Base-by-base conservation (phyloP, 176 grass and related monocot genomes). In the Thalia dealbata region DNA sequence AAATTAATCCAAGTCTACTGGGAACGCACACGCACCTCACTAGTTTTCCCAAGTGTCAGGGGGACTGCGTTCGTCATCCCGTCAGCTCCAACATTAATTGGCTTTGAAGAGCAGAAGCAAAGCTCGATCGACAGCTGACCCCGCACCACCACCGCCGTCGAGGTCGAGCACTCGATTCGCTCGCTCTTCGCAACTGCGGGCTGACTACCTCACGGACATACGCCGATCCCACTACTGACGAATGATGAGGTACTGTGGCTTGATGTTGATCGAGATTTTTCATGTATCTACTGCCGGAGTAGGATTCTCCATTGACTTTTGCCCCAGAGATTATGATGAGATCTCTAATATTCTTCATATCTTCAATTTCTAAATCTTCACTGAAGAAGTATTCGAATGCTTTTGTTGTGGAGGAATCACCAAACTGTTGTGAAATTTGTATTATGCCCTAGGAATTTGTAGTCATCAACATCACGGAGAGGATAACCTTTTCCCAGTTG, bases 1-100 rank as follows among this genome's bases (percentile, higher is more conserved):
- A 43, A 68, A 23, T n/a, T n/a, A n/a, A n/a, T 63, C 61, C 24
- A 43, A 6, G 38, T 68, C 65, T 68, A 68, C 65, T 43, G 38
- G 65, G 65, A 63, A 22, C 38, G 35, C 65, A 68, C 65, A 30
- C 25, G 62, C n/a, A n/a, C n/a, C 11, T 24, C 18, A 22, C 16
- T 43, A 16, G 22, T 23, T 44, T 9, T 43, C 65, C 65, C 38
- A 22, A 41, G 28, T 12, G 18, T 22, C 23, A 10, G 32, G 65
- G 64, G 38, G 38, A 10, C 61, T 64, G 14, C 19, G 8, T 43
- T 15, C 18, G 38, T 32, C 21, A 19, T n/a, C 18, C 18, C 35
- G 30, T 68, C 65, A 45, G 65, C 35, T 44, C 65, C 65, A 32
- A 30, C n/a, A n/a, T n/a, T n/a, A n/a, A n/a, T n/a, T 30, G 26